Conservation (phyloP, 2,329 filamentous ascomycete genomes). For the Capronia epimyces region DNA sequence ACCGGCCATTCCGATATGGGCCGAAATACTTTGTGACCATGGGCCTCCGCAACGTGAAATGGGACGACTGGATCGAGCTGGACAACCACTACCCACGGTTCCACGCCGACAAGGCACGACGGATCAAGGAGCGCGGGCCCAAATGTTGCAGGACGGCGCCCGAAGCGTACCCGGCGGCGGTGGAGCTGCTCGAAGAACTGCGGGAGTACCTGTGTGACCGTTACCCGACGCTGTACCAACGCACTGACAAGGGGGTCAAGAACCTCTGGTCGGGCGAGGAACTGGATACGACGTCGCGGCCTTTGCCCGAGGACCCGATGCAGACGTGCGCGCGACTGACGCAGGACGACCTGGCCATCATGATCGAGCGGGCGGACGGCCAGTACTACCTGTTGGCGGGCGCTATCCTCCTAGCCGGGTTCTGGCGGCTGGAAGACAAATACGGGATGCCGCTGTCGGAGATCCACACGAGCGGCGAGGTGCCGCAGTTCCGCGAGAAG, state of each 20-base stretch:
- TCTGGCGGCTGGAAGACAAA: conserved; percentile 79
- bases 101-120: conserved; percentile 63
- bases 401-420: conserved; percentile 69
- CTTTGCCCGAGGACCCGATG: conserved; percentile 72
- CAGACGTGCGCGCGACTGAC: conserved; percentile 64
- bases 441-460: conserved; percentile 71
- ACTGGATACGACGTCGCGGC: conserved; percentile 62
- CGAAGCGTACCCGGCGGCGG: conserved; percentile 63
- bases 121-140: conserved; percentile 60
- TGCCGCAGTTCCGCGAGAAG: conserved; percentile 66
- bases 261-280: conserved; percentile 67
- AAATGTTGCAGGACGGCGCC: conserved; percentile 67
- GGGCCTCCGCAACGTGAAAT: conserved; percentile 60
- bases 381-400: conserved; percentile 74
- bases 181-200: conserved; percentile 72
- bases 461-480: conserved; percentile 72
- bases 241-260: conserved; percentile 59
- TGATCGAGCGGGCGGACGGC: conserved; percentile 70
- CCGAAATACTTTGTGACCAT: conserved; percentile 72
- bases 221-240: conserved; percentile 65
- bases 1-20: conserved; percentile 71
- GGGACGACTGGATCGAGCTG: conserved; percentile 74
- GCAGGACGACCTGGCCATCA: conserved; percentile 78
- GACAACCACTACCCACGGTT: conserved; percentile 72
- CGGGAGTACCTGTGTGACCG: conserved; percentile 63